Evolutionary conservation across 257 asterid genomes (phyloP).

Genomic region (Solanum clarkiae): DNA sequence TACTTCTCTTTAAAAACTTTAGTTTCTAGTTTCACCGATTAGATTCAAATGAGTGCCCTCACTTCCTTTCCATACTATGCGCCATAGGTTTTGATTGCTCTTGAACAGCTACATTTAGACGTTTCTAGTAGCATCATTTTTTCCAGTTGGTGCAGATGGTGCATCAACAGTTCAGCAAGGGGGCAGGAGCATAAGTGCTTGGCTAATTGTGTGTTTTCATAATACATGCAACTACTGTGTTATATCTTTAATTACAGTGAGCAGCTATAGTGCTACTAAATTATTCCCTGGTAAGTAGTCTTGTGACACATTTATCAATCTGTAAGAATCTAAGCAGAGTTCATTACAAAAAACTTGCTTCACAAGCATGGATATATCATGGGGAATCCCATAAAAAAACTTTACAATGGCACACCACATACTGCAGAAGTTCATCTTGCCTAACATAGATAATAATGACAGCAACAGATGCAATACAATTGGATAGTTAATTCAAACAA

Average conservation of each 20-base stretch:
- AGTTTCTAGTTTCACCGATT: neutral
- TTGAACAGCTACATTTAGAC: neutral
- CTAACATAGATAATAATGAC: neutral
- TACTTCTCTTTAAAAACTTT: neutral
- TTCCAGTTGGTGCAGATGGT: neutral
- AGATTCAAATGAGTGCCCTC: too few relatives aligned
- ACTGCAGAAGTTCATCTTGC: neutral
- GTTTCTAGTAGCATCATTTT: neutral
- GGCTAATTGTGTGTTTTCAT: too few relatives aligned
- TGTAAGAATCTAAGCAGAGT: neutral
- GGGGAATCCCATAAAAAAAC: neutral
- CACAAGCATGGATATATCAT: neutral
- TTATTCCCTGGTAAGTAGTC: neutral
- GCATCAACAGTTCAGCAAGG: neutral
- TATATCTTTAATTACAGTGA: neutral
- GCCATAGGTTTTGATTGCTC: neutral
- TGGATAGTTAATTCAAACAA: neutral
- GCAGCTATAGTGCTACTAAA: neutral
- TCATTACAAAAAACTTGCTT: neutral
- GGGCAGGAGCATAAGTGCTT: neutral
- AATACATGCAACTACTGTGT: neutral
- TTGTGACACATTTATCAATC: neutral
- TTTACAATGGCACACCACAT: neutral
- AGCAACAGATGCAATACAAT: neutral
- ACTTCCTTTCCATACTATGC: neutral